Conservation (phyloP, 1,139 yeast species). For the Hansenula lynferdii region DNA sequence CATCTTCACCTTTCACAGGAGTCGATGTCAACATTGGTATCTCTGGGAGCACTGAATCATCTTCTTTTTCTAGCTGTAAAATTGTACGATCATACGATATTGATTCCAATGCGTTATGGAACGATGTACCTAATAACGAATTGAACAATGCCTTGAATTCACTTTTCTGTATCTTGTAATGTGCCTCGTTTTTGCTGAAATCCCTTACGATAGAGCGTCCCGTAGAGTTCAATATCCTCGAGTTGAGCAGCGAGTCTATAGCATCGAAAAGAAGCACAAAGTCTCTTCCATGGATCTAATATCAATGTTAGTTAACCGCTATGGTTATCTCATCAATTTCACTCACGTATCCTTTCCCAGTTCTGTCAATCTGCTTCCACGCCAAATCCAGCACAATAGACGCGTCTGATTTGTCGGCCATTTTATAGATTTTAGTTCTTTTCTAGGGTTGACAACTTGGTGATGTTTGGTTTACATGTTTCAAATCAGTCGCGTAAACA, state of each 20-base stretch:
- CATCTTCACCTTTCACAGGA: constrained; percentile 5
- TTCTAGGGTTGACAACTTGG: no score
- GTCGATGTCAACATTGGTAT: constrained; percentile 7
- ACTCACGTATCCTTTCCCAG: constrained; percentile 22
- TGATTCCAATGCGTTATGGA: constrained; percentile 15
- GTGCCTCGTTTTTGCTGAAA: constrained; percentile 24
- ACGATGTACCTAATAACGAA: constrained; percentile 22
- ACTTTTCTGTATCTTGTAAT: constrained; percentile 25
- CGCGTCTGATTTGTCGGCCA: constrained; percentile 1
- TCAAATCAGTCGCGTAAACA: constrained; percentile 1
- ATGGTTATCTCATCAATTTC: not conserved
- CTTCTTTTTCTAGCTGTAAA: constrained; percentile 1
- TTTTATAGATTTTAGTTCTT: not conserved
- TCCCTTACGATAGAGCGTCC: constrained; percentile 23
- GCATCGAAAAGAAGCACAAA: constrained; percentile 17
- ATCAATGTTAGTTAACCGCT: not conserved
- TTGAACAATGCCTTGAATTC: constrained; percentile 26
- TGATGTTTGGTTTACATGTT: no score
- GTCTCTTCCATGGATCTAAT: constrained; percentile 24
- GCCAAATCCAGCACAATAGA: constrained; percentile 21
- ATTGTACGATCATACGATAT: constrained; percentile 4
- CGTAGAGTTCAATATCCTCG: constrained; percentile 17
- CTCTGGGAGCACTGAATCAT: not conserved
- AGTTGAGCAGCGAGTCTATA: constrained; percentile 19
- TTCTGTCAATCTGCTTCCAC: constrained; percentile 27